Evolutionary conservation across 495 filamentous ascomycete species (phyloP).

Genomic region (Lophiostoma macrostomum): DNA sequence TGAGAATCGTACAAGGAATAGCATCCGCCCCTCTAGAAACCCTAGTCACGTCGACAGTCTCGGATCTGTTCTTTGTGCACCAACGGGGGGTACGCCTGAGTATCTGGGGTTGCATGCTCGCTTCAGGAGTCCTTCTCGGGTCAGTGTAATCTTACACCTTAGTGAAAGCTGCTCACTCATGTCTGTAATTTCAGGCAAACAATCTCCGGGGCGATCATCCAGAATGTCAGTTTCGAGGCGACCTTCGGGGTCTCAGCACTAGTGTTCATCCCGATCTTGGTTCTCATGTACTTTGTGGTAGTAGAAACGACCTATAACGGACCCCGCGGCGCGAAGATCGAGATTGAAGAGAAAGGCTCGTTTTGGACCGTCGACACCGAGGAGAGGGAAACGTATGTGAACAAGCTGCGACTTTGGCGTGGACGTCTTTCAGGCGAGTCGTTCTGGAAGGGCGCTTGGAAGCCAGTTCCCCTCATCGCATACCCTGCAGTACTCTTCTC

Average conservation of each 20-base stretch:
- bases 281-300: conserved; percentile 39
- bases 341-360: conserved; percentile 23
- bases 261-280: conserved; percentile 37
- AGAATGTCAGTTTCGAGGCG: conserved; percentile 36
- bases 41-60: conserved; percentile 87
- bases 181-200: conserved; percentile 30
- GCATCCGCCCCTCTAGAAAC: conserved; percentile 89
- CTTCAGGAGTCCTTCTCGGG: conserved; percentile 61
- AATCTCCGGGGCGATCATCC: conserved; percentile 43
- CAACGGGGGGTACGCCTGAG: conserved; percentile 90
- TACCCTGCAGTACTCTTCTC: conserved; percentile 94
- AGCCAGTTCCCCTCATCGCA: conserved; percentile 80
- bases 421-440: conserved; percentile 73
- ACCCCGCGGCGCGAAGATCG: conserved; percentile 24
- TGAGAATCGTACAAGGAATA: conserved; percentile 78
- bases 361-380: conserved; percentile 10
- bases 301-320: conserved; percentile 40
- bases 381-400: conserved; percentile 31
- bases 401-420: conserved; percentile 54
- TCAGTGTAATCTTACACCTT: conserved; percentile 5
- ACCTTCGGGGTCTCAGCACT: conserved; percentile 39
- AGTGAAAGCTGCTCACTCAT: background rate
- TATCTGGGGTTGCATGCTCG: conserved; percentile 85
- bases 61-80: conserved; percentile 94
- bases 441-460: conserved; percentile 70